phyloP scores from a whole-genome alignment of 495 filamentous ascomycete species.

The Penicillium pancosmium region DNA sequence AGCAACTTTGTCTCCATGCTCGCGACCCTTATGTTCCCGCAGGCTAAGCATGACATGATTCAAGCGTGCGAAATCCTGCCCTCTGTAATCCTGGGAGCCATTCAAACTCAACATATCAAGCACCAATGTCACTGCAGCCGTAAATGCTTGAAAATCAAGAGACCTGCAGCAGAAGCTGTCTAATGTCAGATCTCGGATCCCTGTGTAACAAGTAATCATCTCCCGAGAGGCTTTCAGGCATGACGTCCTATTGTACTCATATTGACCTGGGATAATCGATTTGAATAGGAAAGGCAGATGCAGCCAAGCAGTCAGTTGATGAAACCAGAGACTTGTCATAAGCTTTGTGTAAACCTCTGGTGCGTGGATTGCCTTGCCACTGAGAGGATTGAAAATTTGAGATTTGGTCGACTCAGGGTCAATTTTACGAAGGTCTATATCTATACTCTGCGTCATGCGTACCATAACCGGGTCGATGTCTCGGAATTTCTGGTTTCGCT shows the following conservation, averaged over 20 bases:
- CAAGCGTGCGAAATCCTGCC: slow-evolving; percentile 5
- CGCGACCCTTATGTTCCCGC: slow-evolving; percentile 2
- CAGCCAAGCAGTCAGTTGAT: slow-evolving; percentile 42
- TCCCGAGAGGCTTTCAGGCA: slow-evolving; percentile 37
- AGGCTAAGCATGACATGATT: slow-evolving; percentile 11
- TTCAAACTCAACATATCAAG: slow-evolving; percentile 42
- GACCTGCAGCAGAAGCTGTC: slow-evolving; percentile 46
- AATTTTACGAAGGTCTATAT: slow-evolving; percentile 11
- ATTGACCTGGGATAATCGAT: slow-evolving; percentile 36
- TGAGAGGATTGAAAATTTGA: slow-evolving; percentile 16
- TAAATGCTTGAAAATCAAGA: slow-evolving; percentile 56
- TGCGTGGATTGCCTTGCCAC: slow-evolving; percentile 33
- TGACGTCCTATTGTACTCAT: slow-evolving; percentile 37
- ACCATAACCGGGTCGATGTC: slow-evolving; percentile 38
- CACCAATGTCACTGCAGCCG: slow-evolving; percentile 47
- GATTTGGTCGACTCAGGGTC: background rate
- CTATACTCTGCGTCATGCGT: slow-evolving; percentile 41
- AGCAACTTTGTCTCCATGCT: slow-evolving; percentile 13
- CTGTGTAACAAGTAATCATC: slow-evolving; percentile 45
- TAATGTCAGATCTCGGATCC: slow-evolving; percentile 33
- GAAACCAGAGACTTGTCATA: slow-evolving; percentile 23
- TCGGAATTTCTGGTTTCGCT: slow-evolving; percentile 45
- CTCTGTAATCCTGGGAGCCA: background rate
- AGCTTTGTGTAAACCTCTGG: slow-evolving; percentile 9
- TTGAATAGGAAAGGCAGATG: slow-evolving; percentile 57